Base-by-base conservation (phyloP, 1,284 basidiomycete genomes). In the Papiliotrema fonsecae region DNA sequence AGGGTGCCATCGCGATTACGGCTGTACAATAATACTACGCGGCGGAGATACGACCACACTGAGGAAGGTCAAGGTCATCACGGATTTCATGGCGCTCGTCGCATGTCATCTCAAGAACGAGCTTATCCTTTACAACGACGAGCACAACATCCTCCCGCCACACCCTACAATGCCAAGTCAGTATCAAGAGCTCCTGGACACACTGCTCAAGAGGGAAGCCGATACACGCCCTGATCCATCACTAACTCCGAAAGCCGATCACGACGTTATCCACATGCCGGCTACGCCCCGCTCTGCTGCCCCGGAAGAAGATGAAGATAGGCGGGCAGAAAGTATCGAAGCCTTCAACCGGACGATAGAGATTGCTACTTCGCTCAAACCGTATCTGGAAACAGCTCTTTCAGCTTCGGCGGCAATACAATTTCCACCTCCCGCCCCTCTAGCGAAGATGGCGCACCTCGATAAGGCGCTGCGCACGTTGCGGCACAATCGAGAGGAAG, bases 71-170 rank as follows among this genome's bases (percentile, higher is more conserved):
- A 99, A 99, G 77, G 85, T 87, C 63, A 87, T 98, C 47, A 87
- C 92, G 19, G 80, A 88, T 32, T 91, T 97, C 74, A 81, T 97
- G 72, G 84, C 87, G 1, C 88, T 96, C 67, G 87, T 94, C 52
- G 92, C 90, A 14, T 78, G 79, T 61, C 70, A 96, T 66, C 75
- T 97, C 65, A 91, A 92, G 67, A 80, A 97, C 60, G 96, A 99
- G 76, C 90, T 88, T 0, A 87, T 90, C 64, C 78, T 98, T 18
- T 94, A 92, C 83, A 89, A 88, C 68, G 94, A 98, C 70, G 89
- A 88, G 42, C 83, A 89, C 48, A 86, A 92, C 57, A 86, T 86
- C 4, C 69, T 88, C 18, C 88, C 88, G 10, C 78, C 69, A 18
- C 56, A 55, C 14, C 62, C 65, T 1, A 55, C 56, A 0, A 37